These are phyloP conservation scores for Scalesia atractyloides DNA, from an alignment of 129 eudicot genomes.

Conservation along the genomic window DNA sequence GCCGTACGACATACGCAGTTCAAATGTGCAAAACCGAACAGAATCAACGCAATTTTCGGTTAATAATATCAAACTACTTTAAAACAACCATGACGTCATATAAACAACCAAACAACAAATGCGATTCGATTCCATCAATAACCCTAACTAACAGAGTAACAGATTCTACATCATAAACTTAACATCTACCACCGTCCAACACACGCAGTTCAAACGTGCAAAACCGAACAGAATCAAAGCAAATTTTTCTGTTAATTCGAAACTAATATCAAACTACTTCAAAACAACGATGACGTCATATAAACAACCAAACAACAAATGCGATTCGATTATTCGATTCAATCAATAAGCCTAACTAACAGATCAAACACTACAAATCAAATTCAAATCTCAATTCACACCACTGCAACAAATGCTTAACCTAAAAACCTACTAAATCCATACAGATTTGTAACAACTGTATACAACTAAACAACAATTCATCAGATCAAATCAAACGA, in stretches of 20 bases:
- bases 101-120: background rate
- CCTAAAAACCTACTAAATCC: slow-evolving; percentile 13
- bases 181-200: background rate
- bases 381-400: background rate
- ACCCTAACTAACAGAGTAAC: background rate
- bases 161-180: background rate
- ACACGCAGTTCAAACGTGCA: background rate
- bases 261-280: background rate
- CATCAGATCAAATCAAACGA: background rate
- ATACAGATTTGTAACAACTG: background rate
- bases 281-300: background rate
- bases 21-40: background rate
- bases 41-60: background rate
- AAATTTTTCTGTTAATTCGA: background rate
- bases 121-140: background rate
- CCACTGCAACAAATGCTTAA: background rate
- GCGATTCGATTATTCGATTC: background rate
- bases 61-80: background rate
- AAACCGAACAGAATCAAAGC: background rate
- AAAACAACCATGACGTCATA: background rate
- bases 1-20: too few species aligned
- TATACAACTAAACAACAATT: background rate
- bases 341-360: background rate
- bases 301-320: background rate
- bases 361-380: background rate